These are phyloP conservation scores for Crithidia acanthocephali DNA, from an alignment of 208 protist genomes.

Conservation along the genomic window DNA sequence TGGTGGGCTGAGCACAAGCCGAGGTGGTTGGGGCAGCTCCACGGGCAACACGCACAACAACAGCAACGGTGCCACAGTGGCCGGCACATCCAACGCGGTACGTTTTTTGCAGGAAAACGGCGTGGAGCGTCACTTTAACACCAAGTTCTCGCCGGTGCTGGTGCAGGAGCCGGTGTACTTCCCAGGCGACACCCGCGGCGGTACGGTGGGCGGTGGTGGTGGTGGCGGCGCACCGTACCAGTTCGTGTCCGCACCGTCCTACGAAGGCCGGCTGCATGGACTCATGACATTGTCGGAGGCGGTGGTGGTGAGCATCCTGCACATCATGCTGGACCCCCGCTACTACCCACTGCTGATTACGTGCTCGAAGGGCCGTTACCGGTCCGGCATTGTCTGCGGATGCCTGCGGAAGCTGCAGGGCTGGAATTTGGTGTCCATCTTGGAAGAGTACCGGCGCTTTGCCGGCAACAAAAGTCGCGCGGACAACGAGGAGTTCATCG, in stretches of 20 bases:
- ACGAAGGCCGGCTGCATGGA: slow-evolving; percentile 32
- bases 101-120: slow-evolving; percentile 53
- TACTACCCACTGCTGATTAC: slow-evolving; percentile 97
- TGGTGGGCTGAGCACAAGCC: not conserved
- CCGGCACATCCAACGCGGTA: slow-evolving; percentile 44
- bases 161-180: slow-evolving; percentile 28
- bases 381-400: slow-evolving; percentile 97
- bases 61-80: not conserved
- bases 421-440: slow-evolving; percentile 98
- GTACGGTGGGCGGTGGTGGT: slow-evolving; percentile 5
- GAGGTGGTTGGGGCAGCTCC: not conserved
- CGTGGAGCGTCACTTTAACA: slow-evolving; percentile 21
- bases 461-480: slow-evolving; percentile 93
- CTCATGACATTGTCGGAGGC: slow-evolving; percentile 88
- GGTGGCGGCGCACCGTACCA: not conserved
- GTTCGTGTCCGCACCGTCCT: slow-evolving; percentile 20
- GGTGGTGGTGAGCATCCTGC: slow-evolving; percentile 92
- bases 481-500: slow-evolving; percentile 99
- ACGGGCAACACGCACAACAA: not conserved
- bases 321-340: slow-evolving; percentile 94
- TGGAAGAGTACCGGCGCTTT: slow-evolving; percentile 98
- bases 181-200: slow-evolving; percentile 3
- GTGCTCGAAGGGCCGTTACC: slow-evolving; percentile 96
- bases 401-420: slow-evolving; percentile 98
- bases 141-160: slow-evolving; percentile 28